Base-by-base conservation (phyloP, 2,329 filamentous ascomycete genomes). In the Stachybotrys echinatus region DNA sequence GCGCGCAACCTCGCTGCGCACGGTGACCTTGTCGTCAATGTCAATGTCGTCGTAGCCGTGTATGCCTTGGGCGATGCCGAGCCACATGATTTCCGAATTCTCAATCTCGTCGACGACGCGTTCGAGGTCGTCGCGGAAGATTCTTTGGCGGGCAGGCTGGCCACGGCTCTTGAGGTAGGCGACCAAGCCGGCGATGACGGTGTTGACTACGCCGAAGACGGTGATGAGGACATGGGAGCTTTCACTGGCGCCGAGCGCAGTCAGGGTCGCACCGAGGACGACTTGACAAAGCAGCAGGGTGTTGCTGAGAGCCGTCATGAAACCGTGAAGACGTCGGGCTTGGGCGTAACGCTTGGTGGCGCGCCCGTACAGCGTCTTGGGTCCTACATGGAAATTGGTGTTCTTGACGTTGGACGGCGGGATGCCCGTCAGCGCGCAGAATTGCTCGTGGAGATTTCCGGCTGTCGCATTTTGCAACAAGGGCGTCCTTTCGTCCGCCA, bases 101-200 rank as follows among this genome's bases (percentile, higher is more conserved):
- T 58, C 56, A 45, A 58, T 58, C 52, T 58, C 56, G 46, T 56
- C 56, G 17, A 58, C 56, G 6, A 58, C 56, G 42, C 56, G 53
- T 6, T 54, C 50, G 22, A 58, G 49, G 45, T 58, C 56, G 49
- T 58, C 56, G 23, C 55, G 53, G 54, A 58, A 58, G 50, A 58
- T 55, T 47, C 55, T 51, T 14, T 55, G 48, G 22, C 56, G 54
- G 47, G 56, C 49, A 6, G 56, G 56, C 54, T 58, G 56, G 31
- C 56, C 56, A 8, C 56, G 47, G 5, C 54, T 57, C 50, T 58
- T 58, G 42, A 58, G 50, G 22, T 54, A 58, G 10, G 56, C 54
- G 23, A 58, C 44, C 20, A 58, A 42, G 12, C 56, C 56, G n/a
- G 56, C 56, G 23, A 57, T 58, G 45, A 58, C 52, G 45, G 56